These are phyloP conservation scores for Buddleja alternifolia DNA, from an alignment of 257 asterid species.

Conservation along the genomic window DNA sequence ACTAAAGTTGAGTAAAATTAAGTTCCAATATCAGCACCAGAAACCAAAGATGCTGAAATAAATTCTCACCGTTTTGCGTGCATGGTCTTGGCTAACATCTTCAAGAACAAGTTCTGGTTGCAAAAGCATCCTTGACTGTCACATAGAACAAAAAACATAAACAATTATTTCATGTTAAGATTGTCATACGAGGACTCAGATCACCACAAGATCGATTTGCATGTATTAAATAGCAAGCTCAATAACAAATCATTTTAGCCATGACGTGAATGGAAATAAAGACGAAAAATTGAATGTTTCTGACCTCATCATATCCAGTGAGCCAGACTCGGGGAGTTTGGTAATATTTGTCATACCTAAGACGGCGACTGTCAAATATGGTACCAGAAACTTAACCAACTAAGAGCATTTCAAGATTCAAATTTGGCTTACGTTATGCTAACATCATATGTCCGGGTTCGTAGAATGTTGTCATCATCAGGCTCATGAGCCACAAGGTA, in stretches of 20 bases:
- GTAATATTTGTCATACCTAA: slow-evolving; percentile 94
- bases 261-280: slow-evolving; percentile 17
- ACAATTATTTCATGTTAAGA: slow-evolving; percentile 7
- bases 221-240: slow-evolving; percentile 19
- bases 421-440: slow-evolving; percentile 87
- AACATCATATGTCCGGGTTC: slow-evolving; percentile 93
- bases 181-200: slow-evolving; percentile 8
- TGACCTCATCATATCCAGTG: slow-evolving; percentile 98
- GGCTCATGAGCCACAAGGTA: slow-evolving; percentile 92
- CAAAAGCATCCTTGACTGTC: slow-evolving; percentile 95
- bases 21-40: slow-evolving; percentile 5
- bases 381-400: slow-evolving; percentile 14
- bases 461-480: slow-evolving; percentile 88
- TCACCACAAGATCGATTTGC: slow-evolving; percentile 10
- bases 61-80: slow-evolving; percentile 91
- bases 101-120: slow-evolving; percentile 91
- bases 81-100: slow-evolving; percentile 99
- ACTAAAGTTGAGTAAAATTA: slow-evolving; percentile 15
- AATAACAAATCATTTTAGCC: slow-evolving; percentile 1
- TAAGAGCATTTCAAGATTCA: slow-evolving; percentile 1
- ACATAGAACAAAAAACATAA: slow-evolving; percentile 20
- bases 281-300: slow-evolving; percentile 24
- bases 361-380: slow-evolving; percentile 28
- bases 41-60: slow-evolving; percentile 5
- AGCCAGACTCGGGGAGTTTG: slow-evolving; percentile 99